Percentiles rank a stretch among this genome's conserved stretches.
Evolutionary conservation across 768 basidiomycete species (phyloP).

Genomic region (Macrocybe gigantea): DNA sequence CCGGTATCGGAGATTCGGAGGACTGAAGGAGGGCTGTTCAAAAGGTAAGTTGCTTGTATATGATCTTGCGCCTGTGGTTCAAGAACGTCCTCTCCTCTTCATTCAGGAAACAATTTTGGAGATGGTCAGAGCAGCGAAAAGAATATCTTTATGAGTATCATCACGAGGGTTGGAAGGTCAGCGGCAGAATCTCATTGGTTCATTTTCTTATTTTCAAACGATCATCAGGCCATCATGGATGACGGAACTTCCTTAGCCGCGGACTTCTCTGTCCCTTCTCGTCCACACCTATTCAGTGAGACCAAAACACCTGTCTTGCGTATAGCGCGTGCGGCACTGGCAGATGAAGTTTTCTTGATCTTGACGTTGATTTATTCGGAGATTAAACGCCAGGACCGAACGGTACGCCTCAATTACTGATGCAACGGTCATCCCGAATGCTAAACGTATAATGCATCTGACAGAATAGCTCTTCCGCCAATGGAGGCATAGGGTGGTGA

Average conservation of each 20-base stretch:
- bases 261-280: constrained; percentile 36
- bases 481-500: constrained; percentile 1
- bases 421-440: too few relatives aligned
- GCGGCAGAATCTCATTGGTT: neutral
- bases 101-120: constrained; percentile 35
- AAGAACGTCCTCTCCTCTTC: neutral
- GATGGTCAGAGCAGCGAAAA: constrained; percentile 35
- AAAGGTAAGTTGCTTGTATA: constrained; percentile 19
- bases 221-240: constrained; percentile 15
- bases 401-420: constrained; percentile 14
- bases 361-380: constrained; percentile 29
- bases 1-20: constrained; percentile 33
- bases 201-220: constrained; percentile 3
- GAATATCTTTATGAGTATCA: constrained; percentile 33
- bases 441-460: neutral
- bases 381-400: constrained; percentile 27
- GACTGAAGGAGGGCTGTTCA: constrained; percentile 31
- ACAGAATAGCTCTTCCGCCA: neutral
- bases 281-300: constrained; percentile 45
- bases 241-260: constrained; percentile 26
- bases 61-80: neutral
- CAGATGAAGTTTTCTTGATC: constrained; percentile 32
- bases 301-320: constrained; percentile 31
- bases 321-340: constrained; percentile 32
- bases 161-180: constrained; percentile 40